These are phyloP conservation scores for Microbotryomycetes sp. DNA, from an alignment of 1,284 basidiomycete species.

Conservation along the genomic window DNA sequence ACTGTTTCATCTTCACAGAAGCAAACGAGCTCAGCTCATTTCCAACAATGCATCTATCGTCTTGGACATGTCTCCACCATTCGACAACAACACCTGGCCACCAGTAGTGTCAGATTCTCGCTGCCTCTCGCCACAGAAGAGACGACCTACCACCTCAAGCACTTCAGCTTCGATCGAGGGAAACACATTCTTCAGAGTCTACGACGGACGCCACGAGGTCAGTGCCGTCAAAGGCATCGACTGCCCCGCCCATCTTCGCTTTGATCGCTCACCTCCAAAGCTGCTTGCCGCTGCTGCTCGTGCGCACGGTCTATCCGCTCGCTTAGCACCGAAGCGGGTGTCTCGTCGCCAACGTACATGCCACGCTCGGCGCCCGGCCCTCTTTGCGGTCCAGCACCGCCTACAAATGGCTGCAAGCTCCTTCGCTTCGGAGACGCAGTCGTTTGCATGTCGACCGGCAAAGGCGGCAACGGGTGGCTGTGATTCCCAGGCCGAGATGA, in stretches of 20 bases:
- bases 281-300: slow-evolving; percentile 42
- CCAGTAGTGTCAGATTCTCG: too few species aligned
- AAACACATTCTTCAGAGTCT: slow-evolving; percentile 79
- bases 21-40: slow-evolving; percentile 49
- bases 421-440: neutral
- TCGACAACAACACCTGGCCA: slow-evolving; percentile 61
- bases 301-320: slow-evolving; percentile 60
- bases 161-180: slow-evolving; percentile 70
- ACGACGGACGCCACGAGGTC: too few species aligned
- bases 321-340: neutral
- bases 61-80: slow-evolving; percentile 76
- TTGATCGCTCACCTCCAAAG: slow-evolving; percentile 16
- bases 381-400: too few species aligned
- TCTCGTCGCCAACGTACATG: neutral
- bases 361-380: too few species aligned
- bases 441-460: neutral
- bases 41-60: slow-evolving; percentile 79
- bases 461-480: neutral
- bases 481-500: slow-evolving; percentile 1
- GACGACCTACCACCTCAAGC: slow-evolving; percentile 57
- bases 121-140: neutral
- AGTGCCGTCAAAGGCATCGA: too few species aligned
- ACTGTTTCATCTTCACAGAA: too few species aligned
- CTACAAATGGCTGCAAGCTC: neutral
- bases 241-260: too few species aligned